Percentiles rank a stretch among this genome's conserved stretches.
Conservation (phyloP, 1,284 basidiomycete genomes). For the Rhodotorula mucilaginosa region DNA sequence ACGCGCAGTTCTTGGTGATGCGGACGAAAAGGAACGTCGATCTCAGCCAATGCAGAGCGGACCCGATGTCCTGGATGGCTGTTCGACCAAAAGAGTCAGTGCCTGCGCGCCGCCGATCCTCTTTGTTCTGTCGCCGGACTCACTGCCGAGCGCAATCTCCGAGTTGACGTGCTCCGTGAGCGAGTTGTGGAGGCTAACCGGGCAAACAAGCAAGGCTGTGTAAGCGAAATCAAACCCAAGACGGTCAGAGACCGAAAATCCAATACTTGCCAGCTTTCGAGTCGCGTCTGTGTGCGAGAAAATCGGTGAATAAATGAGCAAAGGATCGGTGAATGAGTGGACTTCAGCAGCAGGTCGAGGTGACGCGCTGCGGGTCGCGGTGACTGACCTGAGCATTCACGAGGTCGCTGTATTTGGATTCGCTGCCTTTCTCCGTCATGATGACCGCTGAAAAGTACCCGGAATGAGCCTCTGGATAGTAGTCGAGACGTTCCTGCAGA, state of each 20-base stretch:
- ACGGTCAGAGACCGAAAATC: no score
- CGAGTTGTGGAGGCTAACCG: conserved; percentile 63
- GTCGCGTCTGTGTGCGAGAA: conserved; percentile 54
- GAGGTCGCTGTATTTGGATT: conserved; percentile 62
- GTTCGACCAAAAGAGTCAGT: background rate
- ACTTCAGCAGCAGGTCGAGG: background rate
- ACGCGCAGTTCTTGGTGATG: conserved; percentile 72
- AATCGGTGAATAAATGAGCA: no score
- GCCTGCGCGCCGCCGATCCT: no score
- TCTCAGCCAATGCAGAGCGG: conserved; percentile 64
- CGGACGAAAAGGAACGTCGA: conserved; percentile 76
- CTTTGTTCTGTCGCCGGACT: background rate
- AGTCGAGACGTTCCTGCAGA: background rate
- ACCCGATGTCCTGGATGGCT: conserved; percentile 63
- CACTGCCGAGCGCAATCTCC: conserved; percentile 74
- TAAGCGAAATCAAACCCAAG: no score
- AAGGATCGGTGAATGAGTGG: no score
- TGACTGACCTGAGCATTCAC: conserved; percentile 35
- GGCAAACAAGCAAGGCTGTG: background rate
- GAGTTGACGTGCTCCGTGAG: conserved; percentile 88
- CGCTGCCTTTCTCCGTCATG: conserved; percentile 70
- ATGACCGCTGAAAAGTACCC: conserved; percentile 70
- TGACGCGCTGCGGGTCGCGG: background rate
- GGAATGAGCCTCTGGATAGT: fast-evolving
- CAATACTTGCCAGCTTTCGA: conserved; percentile 64